These are phyloP conservation scores for Musa schizocarpa DNA, from an alignment of 176 grass and related monocot genomes.

Conservation along the genomic window DNA sequence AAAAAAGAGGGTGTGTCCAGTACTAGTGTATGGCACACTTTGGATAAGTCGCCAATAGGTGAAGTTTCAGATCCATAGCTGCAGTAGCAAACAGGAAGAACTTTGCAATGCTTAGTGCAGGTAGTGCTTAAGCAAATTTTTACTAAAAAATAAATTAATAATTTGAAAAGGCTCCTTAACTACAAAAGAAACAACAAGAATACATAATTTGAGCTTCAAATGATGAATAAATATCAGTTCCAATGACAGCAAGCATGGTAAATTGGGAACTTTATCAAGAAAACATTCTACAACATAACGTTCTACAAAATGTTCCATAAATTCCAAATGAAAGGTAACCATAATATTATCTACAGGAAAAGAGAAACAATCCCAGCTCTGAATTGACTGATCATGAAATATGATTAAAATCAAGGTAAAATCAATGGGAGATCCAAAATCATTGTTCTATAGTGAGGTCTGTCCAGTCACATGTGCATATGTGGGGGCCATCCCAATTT, in stretches of 20 bases:
- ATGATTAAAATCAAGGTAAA: neutral
- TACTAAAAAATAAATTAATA: neutral
- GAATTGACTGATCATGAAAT: neutral
- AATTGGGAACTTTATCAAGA: neutral
- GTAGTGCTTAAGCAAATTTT: neutral
- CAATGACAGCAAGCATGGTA: neutral
- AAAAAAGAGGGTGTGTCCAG: constrained; percentile 13
- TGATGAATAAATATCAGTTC: neutral
- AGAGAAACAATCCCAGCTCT: too few relatives aligned
- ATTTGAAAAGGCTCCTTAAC: neutral
- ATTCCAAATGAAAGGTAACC: neutral
- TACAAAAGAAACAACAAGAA: neutral
- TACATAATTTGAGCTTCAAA: neutral
- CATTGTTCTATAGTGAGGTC: too few relatives aligned
- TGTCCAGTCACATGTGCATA: too few relatives aligned
- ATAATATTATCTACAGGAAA: neutral
- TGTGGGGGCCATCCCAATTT: too few relatives aligned
- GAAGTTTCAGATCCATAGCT: constrained; percentile 92
- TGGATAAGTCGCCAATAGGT: constrained; percentile 62
- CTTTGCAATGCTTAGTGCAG: neutral
- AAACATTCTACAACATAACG: neutral
- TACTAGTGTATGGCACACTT: constrained; percentile 86
- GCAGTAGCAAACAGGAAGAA: constrained; percentile 12
- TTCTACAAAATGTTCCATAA: neutral
- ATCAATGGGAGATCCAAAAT: too few relatives aligned